A percentile compares a stretch with the other conserved stretches of the same genome.
phyloP scores from a whole-genome alignment of 352 stramenopile species.

The Pythium folliculosum region DNA sequence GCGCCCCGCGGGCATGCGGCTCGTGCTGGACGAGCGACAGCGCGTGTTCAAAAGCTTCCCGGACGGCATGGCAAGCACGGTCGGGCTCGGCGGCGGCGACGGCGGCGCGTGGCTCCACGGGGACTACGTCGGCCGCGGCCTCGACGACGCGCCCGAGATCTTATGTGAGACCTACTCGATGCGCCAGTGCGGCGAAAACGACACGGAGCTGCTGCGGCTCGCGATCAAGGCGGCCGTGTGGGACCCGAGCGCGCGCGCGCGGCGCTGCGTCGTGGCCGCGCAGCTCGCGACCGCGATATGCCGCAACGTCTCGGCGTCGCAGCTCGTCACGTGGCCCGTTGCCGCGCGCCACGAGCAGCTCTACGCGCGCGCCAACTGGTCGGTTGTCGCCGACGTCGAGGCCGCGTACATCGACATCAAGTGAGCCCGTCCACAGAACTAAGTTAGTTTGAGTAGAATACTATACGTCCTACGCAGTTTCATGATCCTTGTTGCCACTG shows the following conservation, averaged over 20 bases:
- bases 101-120: slow-evolving; percentile 24
- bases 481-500: no score
- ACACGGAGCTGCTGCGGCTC: slow-evolving; percentile 9
- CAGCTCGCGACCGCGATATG: slow-evolving; percentile 13
- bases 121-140: slow-evolving; percentile 29
- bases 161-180: slow-evolving; percentile 20
- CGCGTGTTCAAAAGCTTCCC: slow-evolving; percentile 37
- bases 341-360: slow-evolving; percentile 11
- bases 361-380: slow-evolving; percentile 10
- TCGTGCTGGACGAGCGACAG: slow-evolving; percentile 32
- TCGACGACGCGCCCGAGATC: slow-evolving; percentile 6
- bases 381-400: slow-evolving; percentile 10
- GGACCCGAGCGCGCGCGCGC: neutral
- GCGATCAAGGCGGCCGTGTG: slow-evolving; percentile 13
- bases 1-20: slow-evolving; percentile 9
- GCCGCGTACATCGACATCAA: slow-evolving; percentile 4
- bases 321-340: slow-evolving; percentile 10
- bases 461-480: no score
- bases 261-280: slow-evolving; percentile 6
- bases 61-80: slow-evolving; percentile 30
- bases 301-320: neutral
- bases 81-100: slow-evolving; percentile 9
- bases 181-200: neutral
- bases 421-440: neutral
- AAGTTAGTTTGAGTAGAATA: no score